Conservation (phyloP, 345 rosid species). For the Noccaea caerulescens region DNA sequence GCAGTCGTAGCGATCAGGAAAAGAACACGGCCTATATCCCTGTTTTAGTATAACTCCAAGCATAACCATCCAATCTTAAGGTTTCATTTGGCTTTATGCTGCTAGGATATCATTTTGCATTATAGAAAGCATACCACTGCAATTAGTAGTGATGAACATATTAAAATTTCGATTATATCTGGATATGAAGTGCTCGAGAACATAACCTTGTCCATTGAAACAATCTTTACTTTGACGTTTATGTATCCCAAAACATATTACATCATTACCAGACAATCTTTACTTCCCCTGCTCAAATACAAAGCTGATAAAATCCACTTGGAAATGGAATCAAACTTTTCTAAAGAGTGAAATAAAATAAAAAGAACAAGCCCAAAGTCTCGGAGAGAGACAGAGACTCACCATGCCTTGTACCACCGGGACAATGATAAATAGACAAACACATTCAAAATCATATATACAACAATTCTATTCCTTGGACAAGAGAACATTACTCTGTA, state of each 20-base stretch:
- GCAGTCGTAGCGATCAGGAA: too few species aligned
- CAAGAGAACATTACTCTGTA: slow-evolving; percentile 28
- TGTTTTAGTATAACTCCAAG: too few species aligned
- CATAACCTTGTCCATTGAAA: slow-evolving; percentile 12
- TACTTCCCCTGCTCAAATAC: slow-evolving; percentile 7
- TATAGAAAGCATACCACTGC: too few species aligned
- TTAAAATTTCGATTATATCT: too few species aligned
- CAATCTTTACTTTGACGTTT: slow-evolving; percentile 34
- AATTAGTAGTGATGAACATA: too few species aligned
- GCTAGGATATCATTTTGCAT: too few species aligned
- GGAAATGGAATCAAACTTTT: slow-evolving; percentile 17
- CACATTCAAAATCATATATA: slow-evolving; percentile 38
- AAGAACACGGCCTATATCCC: too few species aligned
- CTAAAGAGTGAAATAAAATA: slow-evolving; percentile 15
- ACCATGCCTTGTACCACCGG: slow-evolving; percentile 8
- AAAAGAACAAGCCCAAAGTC: slow-evolving; percentile 26
- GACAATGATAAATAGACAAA: slow-evolving; percentile 28
- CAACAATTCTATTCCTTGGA: slow-evolving; percentile 32
- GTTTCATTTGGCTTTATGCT: too few species aligned
- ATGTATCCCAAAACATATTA: slow-evolving; percentile 33
- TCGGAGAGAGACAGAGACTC: slow-evolving; percentile 34
- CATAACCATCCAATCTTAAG: too few species aligned
- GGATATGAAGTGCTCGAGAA: background rate
- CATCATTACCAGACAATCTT: slow-evolving; percentile 35
- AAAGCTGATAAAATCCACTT: background rate